Percentiles rank a stretch among this genome's conserved stretches.
These are phyloP conservation scores for Penicillium italicum DNA, from an alignment of 2,329 filamentous ascomycete genomes.

Conservation along the genomic window DNA sequence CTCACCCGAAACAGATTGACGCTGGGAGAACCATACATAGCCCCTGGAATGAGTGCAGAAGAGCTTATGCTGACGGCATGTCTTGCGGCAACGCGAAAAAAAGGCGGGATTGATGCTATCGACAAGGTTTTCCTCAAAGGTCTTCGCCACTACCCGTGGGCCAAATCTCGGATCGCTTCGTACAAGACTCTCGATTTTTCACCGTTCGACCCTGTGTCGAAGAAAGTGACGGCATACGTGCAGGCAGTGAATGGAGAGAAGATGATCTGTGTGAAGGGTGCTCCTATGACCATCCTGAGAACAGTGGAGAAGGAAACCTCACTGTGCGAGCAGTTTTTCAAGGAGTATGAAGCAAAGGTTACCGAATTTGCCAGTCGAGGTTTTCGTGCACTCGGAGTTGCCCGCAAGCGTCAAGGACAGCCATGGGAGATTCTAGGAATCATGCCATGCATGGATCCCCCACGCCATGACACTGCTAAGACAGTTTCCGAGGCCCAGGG, in stretches of 20 bases:
- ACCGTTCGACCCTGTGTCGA: constrained; percentile 89
- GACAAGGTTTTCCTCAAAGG: constrained; percentile 93
- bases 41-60: constrained; percentile 75
- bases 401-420: constrained; percentile 77
- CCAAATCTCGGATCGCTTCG: constrained; percentile 74
- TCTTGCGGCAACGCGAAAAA: constrained; percentile 85
- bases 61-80: constrained; percentile 92
- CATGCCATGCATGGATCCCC: constrained; percentile 90
- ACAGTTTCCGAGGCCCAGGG: constrained; percentile 87
- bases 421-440: constrained; percentile 91
- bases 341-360: constrained; percentile 88
- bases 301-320: constrained; percentile 78
- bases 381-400: constrained; percentile 90
- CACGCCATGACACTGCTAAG: constrained; percentile 83
- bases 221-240: constrained; percentile 83
- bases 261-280: constrained; percentile 87
- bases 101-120: constrained; percentile 92
- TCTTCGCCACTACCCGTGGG: constrained; percentile 74
- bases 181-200: constrained; percentile 82
- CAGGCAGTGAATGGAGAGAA: constrained; percentile 78
- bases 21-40: constrained; percentile 77
- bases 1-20: constrained; percentile 93
- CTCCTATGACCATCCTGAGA: constrained; percentile 80
- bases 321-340: constrained; percentile 69
- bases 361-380: constrained; percentile 88